Evolutionary conservation across 2,329 filamentous ascomycete genomes (phyloP).

Genomic region (Cercospora sp.): DNA sequence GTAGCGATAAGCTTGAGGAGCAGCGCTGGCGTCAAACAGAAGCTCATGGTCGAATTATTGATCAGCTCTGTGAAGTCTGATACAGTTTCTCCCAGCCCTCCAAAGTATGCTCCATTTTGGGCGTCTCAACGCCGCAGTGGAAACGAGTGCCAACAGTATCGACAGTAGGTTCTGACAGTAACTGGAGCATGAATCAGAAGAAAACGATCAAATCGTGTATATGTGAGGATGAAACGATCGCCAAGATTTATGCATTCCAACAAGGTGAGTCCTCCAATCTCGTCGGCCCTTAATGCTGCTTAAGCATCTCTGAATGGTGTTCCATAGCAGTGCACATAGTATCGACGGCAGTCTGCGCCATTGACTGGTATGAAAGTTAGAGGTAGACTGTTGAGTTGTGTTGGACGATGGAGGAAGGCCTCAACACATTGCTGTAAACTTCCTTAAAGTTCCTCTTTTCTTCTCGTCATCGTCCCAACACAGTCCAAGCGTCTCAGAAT

Average conservation of each 20-base stretch:
- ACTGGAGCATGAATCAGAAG: not conserved
- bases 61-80: no score
- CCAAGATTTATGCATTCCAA: not conserved
- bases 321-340: not conserved
- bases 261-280: not conserved
- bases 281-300: not conserved
- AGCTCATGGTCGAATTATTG: no score
- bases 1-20: no score
- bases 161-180: not conserved
- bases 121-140: no score
- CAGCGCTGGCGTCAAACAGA: no score
- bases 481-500: not conserved
- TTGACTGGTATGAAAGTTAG: not conserved
- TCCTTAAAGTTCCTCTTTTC: not conserved
- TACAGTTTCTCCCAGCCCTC: no score
- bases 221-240: not conserved
- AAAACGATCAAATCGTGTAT: not conserved
- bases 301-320: not conserved
- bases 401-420: not conserved
- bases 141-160: not conserved
- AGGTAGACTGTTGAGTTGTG: not conserved
- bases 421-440: not conserved
- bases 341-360: not conserved
- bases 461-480: not conserved
- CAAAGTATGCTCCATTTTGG: no score